phyloP scores from a whole-genome alignment of 2,329 filamentous ascomycete species.

The Botrytis paeoniae region DNA sequence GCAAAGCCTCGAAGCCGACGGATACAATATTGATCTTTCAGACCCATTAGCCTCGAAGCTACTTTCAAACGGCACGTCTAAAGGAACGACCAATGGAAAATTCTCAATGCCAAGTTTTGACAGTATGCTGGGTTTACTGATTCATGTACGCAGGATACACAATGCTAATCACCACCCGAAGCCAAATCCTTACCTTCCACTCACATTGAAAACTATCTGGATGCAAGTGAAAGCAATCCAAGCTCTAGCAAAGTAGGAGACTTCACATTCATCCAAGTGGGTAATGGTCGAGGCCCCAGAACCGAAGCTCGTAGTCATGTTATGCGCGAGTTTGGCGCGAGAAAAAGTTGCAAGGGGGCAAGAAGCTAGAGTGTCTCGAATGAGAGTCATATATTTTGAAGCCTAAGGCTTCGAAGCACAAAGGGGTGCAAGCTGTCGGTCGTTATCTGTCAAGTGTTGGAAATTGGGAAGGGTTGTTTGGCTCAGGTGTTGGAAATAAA shows the following conservation, averaged over 20 bases:
- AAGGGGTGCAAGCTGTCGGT: neutral
- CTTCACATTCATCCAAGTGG: slow-evolving; percentile 7
- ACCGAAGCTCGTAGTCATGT: slow-evolving; percentile 10
- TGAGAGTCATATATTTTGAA: neutral
- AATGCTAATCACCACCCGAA: neutral
- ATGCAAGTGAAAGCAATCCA: neutral
- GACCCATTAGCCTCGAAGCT: no score
- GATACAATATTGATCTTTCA: no score
- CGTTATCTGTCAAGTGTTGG: neutral
- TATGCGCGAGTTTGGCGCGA: slow-evolving; percentile 12
- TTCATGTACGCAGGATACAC: neutral
- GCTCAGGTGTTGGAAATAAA: neutral
- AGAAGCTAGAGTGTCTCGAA: neutral
- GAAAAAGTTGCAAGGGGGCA: neutral
- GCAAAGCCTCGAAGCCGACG: no score
- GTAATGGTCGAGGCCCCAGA: neutral
- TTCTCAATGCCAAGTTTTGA: neutral
- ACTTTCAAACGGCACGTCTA: no score
- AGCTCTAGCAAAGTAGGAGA: neutral
- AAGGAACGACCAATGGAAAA: neutral
- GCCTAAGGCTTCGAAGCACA: neutral
- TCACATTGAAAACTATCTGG: neutral
- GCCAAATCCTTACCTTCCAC: neutral
- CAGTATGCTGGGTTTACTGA: neutral
- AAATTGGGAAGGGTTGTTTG: neutral